Percentiles rank a stretch among this genome's conserved stretches.
phyloP scores from a whole-genome alignment of 1,284 basidiomycete species.

The Boletus semigastroideus region DNA sequence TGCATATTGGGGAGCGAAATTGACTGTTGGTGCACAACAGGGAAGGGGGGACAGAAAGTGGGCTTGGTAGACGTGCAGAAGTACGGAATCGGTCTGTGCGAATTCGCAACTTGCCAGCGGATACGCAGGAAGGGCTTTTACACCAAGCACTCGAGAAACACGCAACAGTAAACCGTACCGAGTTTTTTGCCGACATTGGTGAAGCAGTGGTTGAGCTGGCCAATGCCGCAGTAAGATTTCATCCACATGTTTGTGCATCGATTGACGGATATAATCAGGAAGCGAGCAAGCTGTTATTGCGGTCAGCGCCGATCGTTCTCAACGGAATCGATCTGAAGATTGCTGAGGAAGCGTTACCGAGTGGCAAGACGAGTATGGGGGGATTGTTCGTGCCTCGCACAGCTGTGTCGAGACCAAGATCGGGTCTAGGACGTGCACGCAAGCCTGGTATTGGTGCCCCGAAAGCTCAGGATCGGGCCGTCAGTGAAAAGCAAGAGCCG shows the following conservation, averaged over 20 bases:
- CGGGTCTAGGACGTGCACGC: conserved; percentile 61
- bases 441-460: conserved; percentile 29
- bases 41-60: conserved; percentile 47
- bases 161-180: conserved; percentile 69
- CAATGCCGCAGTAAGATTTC: conserved; percentile 60
- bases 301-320: conserved; percentile 67
- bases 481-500: conserved; percentile 14
- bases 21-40: conserved; percentile 28
- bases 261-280: conserved; percentile 49
- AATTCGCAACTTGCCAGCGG: conserved; percentile 70
- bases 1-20: not conserved
- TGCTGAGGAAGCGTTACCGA: conserved; percentile 49
- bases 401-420: conserved; percentile 63
- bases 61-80: conserved; percentile 60
- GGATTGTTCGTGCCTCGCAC: conserved; percentile 65
- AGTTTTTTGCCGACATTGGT: conserved; percentile 63
- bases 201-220: conserved; percentile 82
- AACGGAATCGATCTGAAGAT: conserved; percentile 56
- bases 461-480: conserved; percentile 17
- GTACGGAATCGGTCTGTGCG: conserved; percentile 69
- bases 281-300: conserved; percentile 73
- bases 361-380: conserved; percentile 37
- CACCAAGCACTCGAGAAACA: conserved; percentile 87
- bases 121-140: conserved; percentile 81
- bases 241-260: not conserved